Base-by-base conservation (phyloP, 768 basidiomycete species). In the Neoboletus subvelutipes region DNA sequence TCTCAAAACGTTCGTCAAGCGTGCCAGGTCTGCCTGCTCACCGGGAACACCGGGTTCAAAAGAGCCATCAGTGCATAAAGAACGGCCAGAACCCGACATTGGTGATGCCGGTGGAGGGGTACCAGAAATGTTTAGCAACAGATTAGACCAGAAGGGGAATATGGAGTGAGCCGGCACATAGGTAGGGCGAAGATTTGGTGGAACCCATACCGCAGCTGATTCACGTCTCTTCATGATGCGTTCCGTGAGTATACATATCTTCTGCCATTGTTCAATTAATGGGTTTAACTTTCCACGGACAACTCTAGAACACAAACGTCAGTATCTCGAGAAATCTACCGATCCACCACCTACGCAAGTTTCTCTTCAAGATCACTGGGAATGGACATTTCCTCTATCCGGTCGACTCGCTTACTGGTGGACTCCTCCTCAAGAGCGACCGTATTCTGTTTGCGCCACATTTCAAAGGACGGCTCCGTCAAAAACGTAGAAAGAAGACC, bases 291-390 rank as follows among this genome's bases (percentile, higher is more conserved):
- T 90, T 45, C 81, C 79, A 50, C 92, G 86, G n/a, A 94, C 82
- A 41, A 83, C 76, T 34, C 92, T 94, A 68, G 34, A 34, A 50
- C n/a, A 34, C 26, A 40, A n/a, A 39, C 45, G 39, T 56, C 47
- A 60, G 36, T 28, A 37, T 37, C 45, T 41, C n/a, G 24, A 50
- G 29, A 48, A 45, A 11, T 48, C 34, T 18, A 9, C 31, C 45
- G 31, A 54, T 33, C 45, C 52, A 45, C 12, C 36, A 58, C 82
- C 56, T 75, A 90, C 88, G 80, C 78, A 54, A 98, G 83, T 69
- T 95, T 96, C 48, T 94, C 90, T 58, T 94, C 92, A 9, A 98
- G 78, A 72, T 98, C 94, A 57, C 89, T 86, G 4, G 96, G 96
- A 52, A 98, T 93, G 12, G 84, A 78, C 90, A 95, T 93, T 73